phyloP scores from a whole-genome alignment of 306 rosid genomes.

The Quercus mongolica region DNA sequence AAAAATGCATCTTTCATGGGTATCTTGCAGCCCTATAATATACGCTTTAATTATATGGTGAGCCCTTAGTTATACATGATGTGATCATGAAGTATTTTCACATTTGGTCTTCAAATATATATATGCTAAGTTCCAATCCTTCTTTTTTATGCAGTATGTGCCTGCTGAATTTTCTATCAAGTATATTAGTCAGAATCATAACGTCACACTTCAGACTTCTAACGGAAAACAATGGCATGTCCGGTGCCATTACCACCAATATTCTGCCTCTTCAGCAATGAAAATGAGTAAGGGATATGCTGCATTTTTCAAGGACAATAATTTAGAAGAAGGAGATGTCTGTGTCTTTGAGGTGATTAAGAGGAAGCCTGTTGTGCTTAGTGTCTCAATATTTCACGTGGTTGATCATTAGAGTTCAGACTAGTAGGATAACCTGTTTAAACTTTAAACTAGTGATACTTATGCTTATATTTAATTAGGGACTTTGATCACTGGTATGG shows the following conservation, averaged over 20 bases:
- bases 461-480: no score
- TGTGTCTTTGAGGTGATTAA: no score
- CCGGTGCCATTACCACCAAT: neutral
- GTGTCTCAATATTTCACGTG: no score
- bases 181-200: neutral
- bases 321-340: no score
- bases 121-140: neutral
- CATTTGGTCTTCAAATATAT: neutral
- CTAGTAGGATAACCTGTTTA: no score
- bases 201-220: conserved; percentile 11
- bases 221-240: conserved; percentile 15
- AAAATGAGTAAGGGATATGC: no score
- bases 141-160: conserved; percentile 23
- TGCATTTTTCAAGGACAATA: no score
- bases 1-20: conserved; percentile 18
- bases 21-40: neutral
- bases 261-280: no score
- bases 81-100: neutral
- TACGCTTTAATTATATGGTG: conserved; percentile 2
- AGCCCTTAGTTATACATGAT: neutral
- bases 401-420: no score
- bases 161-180: conserved; percentile 11
- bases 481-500: no score
- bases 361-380: no score
- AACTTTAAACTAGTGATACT: no score